Conservation (phyloP, 768 basidiomycete species). For the Serpula lacrymans region DNA sequence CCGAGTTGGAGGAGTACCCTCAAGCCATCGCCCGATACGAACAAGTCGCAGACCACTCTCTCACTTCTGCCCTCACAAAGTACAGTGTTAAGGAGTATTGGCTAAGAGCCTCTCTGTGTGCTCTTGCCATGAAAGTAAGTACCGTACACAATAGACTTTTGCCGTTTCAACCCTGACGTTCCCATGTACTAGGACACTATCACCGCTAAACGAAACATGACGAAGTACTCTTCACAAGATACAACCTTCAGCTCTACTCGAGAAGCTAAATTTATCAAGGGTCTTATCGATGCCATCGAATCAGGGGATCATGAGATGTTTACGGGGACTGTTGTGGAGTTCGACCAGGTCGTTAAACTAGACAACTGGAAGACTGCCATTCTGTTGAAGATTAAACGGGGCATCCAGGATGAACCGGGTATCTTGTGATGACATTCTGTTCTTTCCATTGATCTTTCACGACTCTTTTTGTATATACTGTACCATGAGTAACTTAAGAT, state of each 20-base stretch:
- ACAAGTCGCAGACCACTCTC: constrained; percentile 81
- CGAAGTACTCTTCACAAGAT: constrained; percentile 78
- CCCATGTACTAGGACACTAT: constrained; percentile 70
- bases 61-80: constrained; percentile 83
- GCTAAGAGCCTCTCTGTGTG: constrained; percentile 84
- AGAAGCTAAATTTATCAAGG: constrained; percentile 84
- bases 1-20: constrained; percentile 80
- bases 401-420: constrained; percentile 56
- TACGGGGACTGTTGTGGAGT: constrained; percentile 85
- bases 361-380: constrained; percentile 97
- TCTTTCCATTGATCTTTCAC: too few relatives aligned
- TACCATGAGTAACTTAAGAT: too few relatives aligned
- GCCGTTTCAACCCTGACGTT: constrained; percentile 7
- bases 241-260: constrained; percentile 82
- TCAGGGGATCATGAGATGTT: constrained; percentile 69
- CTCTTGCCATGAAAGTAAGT: constrained; percentile 81
- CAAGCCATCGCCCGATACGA: constrained; percentile 88
- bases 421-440: constrained; percentile 29
- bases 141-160: neutral
- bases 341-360: constrained; percentile 86
- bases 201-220: constrained; percentile 75
- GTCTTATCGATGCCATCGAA: constrained; percentile 75
- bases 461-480: too few relatives aligned
- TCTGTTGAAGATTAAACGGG: constrained; percentile 85
- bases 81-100: constrained; percentile 99